Percentiles rank a stretch among this genome's conserved stretches.
phyloP scores from a whole-genome alignment of 108 stramenopile species.

The Bacterosira constricta region DNA sequence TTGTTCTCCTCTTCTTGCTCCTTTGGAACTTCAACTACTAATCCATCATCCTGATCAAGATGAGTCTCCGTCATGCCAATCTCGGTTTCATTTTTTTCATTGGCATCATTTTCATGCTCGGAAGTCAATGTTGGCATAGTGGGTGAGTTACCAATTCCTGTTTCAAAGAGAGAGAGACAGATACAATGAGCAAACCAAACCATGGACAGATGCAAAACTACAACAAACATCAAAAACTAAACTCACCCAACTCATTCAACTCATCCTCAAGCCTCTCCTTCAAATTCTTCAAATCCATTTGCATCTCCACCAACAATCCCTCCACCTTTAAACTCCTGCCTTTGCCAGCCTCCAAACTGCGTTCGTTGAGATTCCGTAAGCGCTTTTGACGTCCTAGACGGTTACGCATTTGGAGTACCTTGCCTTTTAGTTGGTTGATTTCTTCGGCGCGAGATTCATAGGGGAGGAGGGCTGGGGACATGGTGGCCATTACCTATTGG shows the following conservation, averaged over 20 bases:
- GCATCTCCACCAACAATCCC: constrained; percentile 76
- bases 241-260: constrained; percentile 63
- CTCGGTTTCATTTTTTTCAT: too few relatives aligned
- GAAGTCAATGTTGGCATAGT: too few relatives aligned
- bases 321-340: constrained; percentile 67
- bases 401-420: constrained; percentile 68
- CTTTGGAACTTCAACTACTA: too few relatives aligned
- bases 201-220: background rate
- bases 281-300: constrained; percentile 73
- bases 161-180: background rate
- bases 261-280: constrained; percentile 71
- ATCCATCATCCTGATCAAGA: too few relatives aligned
- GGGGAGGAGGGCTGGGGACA: constrained; percentile 53
- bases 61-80: too few relatives aligned
- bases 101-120: too few relatives aligned
- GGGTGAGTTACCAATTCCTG: constrained; percentile 3
- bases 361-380: constrained; percentile 70
- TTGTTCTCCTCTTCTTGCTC: too few relatives aligned
- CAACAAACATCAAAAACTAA: background rate
- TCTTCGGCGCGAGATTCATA: constrained; percentile 71
- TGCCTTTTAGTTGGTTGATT: constrained; percentile 53
- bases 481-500: constrained; percentile 49
- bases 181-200: too few relatives aligned
- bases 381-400: constrained; percentile 70
- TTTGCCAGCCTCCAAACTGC: constrained; percentile 47